Evolutionary conservation across 352 stramenopile species (phyloP).

Genomic region (Thraustochytrium striatum): DNA sequence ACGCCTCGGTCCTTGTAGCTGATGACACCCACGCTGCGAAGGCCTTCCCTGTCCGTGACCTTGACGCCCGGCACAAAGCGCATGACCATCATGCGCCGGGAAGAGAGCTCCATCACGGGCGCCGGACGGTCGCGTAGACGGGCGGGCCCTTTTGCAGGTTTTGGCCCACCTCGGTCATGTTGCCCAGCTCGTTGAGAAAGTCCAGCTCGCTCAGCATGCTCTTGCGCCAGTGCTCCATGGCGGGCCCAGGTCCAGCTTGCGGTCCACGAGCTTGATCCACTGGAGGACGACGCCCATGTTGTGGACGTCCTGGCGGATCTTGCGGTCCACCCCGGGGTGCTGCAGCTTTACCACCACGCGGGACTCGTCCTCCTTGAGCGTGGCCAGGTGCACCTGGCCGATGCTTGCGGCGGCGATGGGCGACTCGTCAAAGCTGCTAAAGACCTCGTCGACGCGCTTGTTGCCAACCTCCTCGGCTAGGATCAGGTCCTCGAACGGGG

Average conservation of each 20-base stretch:
- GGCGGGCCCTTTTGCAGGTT: slow-evolving; percentile 48
- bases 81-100: slow-evolving; percentile 56
- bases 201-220: slow-evolving; percentile 55
- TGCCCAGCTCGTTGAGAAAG: slow-evolving; percentile 56
- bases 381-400: slow-evolving; percentile 63
- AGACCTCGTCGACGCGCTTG: slow-evolving; percentile 58
- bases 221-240: slow-evolving; percentile 50
- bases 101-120: background rate
- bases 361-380: slow-evolving; percentile 47
- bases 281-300: slow-evolving; percentile 48
- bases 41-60: slow-evolving; percentile 52
- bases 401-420: slow-evolving; percentile 63
- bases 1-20: slow-evolving; percentile 56
- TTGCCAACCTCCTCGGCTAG: slow-evolving; percentile 53
- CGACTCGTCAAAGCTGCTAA: slow-evolving; percentile 58
- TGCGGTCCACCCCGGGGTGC: slow-evolving; percentile 53
- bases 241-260: slow-evolving; percentile 29
- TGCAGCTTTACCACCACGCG: slow-evolving; percentile 61
- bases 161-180: slow-evolving; percentile 52
- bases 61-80: slow-evolving; percentile 58
- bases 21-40: slow-evolving; percentile 10
- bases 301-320: slow-evolving; percentile 52
- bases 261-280: slow-evolving; percentile 45
- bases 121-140: slow-evolving; percentile 54
- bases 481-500: slow-evolving; percentile 55